Conservation (phyloP, 1,139 yeast species). For the Saccharomyces hybrid region DNA sequence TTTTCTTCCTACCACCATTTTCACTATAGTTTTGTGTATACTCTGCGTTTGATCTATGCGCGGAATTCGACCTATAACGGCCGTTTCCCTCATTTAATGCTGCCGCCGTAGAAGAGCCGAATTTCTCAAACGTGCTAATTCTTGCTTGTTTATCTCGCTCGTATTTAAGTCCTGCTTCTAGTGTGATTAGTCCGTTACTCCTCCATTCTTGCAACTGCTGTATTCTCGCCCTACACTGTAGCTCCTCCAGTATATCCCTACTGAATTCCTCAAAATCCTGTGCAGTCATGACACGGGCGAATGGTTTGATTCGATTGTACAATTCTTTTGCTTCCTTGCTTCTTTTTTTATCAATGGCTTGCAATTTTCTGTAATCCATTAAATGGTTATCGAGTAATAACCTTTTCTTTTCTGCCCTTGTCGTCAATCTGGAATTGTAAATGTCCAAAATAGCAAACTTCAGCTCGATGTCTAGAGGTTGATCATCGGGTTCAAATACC, state of each 20-base stretch:
- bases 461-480: conserved; percentile 77
- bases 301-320: conserved; percentile 66
- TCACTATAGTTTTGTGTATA: conserved; percentile 24
- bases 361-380: conserved; percentile 68
- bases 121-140: conserved; percentile 52
- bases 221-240: conserved; percentile 71
- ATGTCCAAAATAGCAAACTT: conserved; percentile 82
- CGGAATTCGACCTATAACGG: conserved; percentile 25
- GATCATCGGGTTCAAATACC: conserved; percentile 91
- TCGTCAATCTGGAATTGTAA: conserved; percentile 79
- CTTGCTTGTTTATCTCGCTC: conserved; percentile 78
- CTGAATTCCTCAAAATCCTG: conserved; percentile 71
- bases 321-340: conserved; percentile 86
- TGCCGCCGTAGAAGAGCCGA: conserved; percentile 35
- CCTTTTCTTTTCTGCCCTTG: conserved; percentile 90
- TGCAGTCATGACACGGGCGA: conserved; percentile 71
- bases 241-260: conserved; percentile 66
- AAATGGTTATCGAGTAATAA: conserved; percentile 66
- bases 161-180: conserved; percentile 77
- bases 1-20: conserved; percentile 35
- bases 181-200: conserved; percentile 72
- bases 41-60: conserved; percentile 23
- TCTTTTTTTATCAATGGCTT: conserved; percentile 58
- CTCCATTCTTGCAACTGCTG: conserved; percentile 93
- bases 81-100: conserved; percentile 11